These are phyloP conservation scores for Fennellomyces sp. DNA, from an alignment of 371 early-diverging fungal species.

Conservation along the genomic window DNA sequence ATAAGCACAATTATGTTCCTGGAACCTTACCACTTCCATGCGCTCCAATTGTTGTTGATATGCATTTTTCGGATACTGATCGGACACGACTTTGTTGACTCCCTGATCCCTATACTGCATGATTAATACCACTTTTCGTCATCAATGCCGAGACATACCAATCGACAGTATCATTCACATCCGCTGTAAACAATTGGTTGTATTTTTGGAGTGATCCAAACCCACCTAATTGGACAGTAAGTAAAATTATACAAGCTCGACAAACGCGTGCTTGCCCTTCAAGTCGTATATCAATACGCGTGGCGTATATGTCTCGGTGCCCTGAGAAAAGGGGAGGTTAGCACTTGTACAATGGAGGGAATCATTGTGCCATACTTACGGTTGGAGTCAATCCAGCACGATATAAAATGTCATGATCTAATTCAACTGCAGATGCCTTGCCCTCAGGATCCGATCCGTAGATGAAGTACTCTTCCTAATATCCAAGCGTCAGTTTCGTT, in stretches of 20 bases:
- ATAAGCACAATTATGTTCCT: background rate
- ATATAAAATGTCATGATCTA: slow-evolving; percentile 63
- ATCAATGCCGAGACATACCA: slow-evolving; percentile 35
- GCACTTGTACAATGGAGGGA: background rate
- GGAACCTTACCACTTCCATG: slow-evolving; percentile 28
- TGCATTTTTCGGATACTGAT: slow-evolving; percentile 43
- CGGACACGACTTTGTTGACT: slow-evolving; percentile 37
- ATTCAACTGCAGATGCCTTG: slow-evolving; percentile 24
- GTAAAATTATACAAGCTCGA: background rate
- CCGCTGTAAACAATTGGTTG: slow-evolving; percentile 57
- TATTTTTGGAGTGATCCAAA: slow-evolving; percentile 75
- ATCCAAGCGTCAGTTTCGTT: background rate
- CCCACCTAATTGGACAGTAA: slow-evolving; percentile 46
- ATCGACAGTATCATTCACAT: slow-evolving; percentile 14
- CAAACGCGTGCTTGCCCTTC: slow-evolving; percentile 48
- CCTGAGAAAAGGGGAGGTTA: slow-evolving; percentile 35
- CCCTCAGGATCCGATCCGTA: slow-evolving; percentile 24
- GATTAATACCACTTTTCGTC: background rate
- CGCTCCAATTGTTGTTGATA: slow-evolving; percentile 61
- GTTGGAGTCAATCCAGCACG: slow-evolving; percentile 45
- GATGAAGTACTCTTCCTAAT: slow-evolving; percentile 51
- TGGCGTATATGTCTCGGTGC: slow-evolving; percentile 75
- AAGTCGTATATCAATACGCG: slow-evolving; percentile 78
- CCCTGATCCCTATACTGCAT: slow-evolving; percentile 52
- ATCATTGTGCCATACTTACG: slow-evolving; percentile 20